Evolutionary conservation across 2,329 filamentous ascomycete genomes (phyloP), one percentile per base, ranked within the genome.

Genomic region (Neonectria coccinea): DNA sequence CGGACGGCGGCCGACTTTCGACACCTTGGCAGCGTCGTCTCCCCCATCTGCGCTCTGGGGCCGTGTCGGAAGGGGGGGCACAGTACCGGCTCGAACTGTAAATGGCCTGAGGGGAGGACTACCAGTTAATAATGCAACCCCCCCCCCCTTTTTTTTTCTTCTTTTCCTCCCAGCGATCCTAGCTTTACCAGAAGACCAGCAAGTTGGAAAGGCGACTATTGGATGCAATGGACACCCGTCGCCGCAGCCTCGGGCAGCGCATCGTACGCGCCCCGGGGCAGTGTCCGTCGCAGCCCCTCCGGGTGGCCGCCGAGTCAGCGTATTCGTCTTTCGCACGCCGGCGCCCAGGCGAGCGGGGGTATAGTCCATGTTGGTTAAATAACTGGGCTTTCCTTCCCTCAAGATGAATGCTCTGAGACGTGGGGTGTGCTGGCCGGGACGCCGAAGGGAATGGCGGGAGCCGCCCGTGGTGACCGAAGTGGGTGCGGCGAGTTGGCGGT

Each of bases 401-500:
- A 16, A 25, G 27, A 51, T 2, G 31, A 14, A 31, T 31, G n/a
- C 45, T 11, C 25, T 48, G 45, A 22, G 16, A 29, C n/a, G 29
- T 12, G 48, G 48, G 48, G 29, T 33, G 48, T 18, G 48, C n/a
- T 14, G 22, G 48, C n/a, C 20, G 22, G 27, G 27, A 33, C 20
- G 29, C n/a, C 12, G 47, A 33, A 12, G 33, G 33, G 29, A 31
- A 51, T 36, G 47, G 33, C 16, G 36, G 56, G 20, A 50, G 25
- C 29, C 20, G 44, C 42, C 29, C 44, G 18, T 18, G 16, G 27
- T 29, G 31, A 41, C 6, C 12, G 25, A 33, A 53, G 48, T 39
- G 25, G 39, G 25, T 51, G 57, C 41, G 53, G 41, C 57, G 27
- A 27, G 50, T 41, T 54, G 54, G 54, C 61, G 61, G 61, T 63